These are phyloP conservation scores for Globisporangium barbulae DNA, from an alignment of 352 stramenopile genomes.

Conservation along the genomic window DNA sequence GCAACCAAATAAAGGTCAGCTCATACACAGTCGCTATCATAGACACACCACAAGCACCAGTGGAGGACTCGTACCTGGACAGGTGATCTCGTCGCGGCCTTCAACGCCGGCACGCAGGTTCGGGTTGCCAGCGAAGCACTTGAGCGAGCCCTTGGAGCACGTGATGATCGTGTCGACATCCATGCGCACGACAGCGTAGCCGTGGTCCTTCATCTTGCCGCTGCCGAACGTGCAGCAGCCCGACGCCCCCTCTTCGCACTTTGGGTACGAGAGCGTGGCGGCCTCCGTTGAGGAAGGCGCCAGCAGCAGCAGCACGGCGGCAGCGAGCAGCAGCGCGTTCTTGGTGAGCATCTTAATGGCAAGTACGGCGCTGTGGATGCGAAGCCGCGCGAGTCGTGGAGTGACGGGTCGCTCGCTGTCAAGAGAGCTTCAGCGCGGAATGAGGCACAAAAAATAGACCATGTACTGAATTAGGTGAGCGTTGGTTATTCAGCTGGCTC, in stretches of 20 bases:
- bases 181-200: constrained; percentile 50
- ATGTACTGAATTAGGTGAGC: constrained; percentile 3
- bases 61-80: constrained; percentile 36
- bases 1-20: background rate
- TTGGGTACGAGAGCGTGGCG: constrained; percentile 41
- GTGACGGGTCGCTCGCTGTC: background rate
- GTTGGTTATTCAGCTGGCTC: background rate
- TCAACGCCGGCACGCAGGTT: constrained; percentile 41
- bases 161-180: constrained; percentile 60
- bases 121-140: constrained; percentile 60
- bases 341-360: constrained; percentile 18
- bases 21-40: background rate
- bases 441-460: background rate
- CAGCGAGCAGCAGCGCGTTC: constrained; percentile 23
- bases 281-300: constrained; percentile 13
- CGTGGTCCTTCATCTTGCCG: constrained; percentile 53
- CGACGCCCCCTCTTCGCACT: constrained; percentile 36
- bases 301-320: constrained; percentile 19
- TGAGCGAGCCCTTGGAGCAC: constrained; percentile 45
- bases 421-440: background rate
- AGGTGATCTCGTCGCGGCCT: constrained; percentile 34
- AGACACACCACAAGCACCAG: background rate
- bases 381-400: constrained; percentile 5
- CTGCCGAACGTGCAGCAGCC: constrained; percentile 57
- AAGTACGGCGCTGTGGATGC: background rate